Base-by-base conservation (phyloP, 1,284 basidiomycete species). In the Trichosporon sp. region DNA sequence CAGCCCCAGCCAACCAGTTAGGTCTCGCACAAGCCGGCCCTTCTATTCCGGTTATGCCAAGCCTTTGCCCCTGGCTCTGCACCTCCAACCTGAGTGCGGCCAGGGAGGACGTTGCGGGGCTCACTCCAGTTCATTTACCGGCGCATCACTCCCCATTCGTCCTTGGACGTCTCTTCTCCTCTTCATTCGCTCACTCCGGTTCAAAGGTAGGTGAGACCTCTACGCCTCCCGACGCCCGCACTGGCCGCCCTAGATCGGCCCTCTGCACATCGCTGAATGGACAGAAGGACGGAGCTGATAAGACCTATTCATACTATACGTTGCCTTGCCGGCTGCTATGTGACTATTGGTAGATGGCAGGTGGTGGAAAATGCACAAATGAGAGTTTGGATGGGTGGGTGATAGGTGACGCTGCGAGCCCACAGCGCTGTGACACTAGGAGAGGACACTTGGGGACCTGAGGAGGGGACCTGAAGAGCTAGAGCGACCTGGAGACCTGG, bases 241-340 rank as follows among this genome's bases (percentile, higher is more conserved):
- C 16, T 4, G 43, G 43, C 43, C 16, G 40, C 43, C 43, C 43
- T 16, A 46, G 16, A n/a, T n/a, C 43, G 26, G 43, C 14, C 16
- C 43, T 5, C 38, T 40, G 10, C 38, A 11, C 43, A 7, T 2
- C 16, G 16, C 16, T n/a, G 16, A 54, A 16, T 54, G 51, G 51
- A 48, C 46, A 48, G 4, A 1, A n/a, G n/a, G 11, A 26, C 19
- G 8, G n/a, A 19, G 51, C 51, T 54, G 51, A 54, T 54, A 26
- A 54, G 51, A 54, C 51, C 19, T 54, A 54, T 54, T 54, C 51
- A 54, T 54, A 54, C 51, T 54, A 54, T 54, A 54, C 51, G 51
- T 19, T 26, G 51, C 5, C 19, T 19, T 48, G 51, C n/a, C 11
- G 51, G 16, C 5, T 37, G 35, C 35, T 37, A 37, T 37, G 14